phyloP scores from a whole-genome alignment of 2,329 filamentous ascomycete species.

The Zalaria sp. region DNA sequence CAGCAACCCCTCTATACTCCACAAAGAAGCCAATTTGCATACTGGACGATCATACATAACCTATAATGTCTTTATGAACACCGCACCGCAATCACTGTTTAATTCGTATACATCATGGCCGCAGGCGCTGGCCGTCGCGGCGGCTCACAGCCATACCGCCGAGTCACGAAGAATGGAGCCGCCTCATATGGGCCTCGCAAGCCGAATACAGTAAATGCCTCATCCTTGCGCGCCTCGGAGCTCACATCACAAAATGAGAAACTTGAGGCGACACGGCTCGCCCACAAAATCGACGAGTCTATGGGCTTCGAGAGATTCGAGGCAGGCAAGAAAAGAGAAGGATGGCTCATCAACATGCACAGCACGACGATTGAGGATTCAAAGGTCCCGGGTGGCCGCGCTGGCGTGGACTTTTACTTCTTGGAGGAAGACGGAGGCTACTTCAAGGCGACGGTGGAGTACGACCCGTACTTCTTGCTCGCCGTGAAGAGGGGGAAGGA shows the following conservation, averaged over 20 bases:
- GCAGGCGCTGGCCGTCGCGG: slow-evolving; percentile 24
- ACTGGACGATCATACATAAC: no score
- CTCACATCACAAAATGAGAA: slow-evolving; percentile 86
- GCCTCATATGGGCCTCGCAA: slow-evolving; percentile 39
- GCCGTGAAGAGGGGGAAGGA: slow-evolving; percentile 81
- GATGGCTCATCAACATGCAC: slow-evolving; percentile 94
- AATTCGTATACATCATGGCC: slow-evolving; percentile 25
- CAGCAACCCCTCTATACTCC: no score
- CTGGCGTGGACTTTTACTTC: slow-evolving; percentile 94
- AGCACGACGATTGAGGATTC: slow-evolving; percentile 77
- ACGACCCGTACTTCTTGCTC: slow-evolving; percentile 91
- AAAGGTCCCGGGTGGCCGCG: slow-evolving; percentile 67
- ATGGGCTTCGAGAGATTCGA: slow-evolving; percentile 94
- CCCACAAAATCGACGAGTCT: slow-evolving; percentile 80
- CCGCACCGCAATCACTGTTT: no score
- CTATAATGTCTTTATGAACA: no score
- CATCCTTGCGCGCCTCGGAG: slow-evolving; percentile 60
- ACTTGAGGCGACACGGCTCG: slow-evolving; percentile 69
- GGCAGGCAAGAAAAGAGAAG: slow-evolving; percentile 66
- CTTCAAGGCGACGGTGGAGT: slow-evolving; percentile 94
- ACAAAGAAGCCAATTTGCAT: no score
- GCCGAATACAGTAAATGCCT: slow-evolving; percentile 67
- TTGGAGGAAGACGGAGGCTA: slow-evolving; percentile 76
- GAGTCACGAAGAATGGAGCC: slow-evolving; percentile 32
- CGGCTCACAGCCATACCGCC: slow-evolving; percentile 23